phyloP scores from a whole-genome alignment of 192 early-diverging fungal genomes.

The Coemansia sp. region DNA sequence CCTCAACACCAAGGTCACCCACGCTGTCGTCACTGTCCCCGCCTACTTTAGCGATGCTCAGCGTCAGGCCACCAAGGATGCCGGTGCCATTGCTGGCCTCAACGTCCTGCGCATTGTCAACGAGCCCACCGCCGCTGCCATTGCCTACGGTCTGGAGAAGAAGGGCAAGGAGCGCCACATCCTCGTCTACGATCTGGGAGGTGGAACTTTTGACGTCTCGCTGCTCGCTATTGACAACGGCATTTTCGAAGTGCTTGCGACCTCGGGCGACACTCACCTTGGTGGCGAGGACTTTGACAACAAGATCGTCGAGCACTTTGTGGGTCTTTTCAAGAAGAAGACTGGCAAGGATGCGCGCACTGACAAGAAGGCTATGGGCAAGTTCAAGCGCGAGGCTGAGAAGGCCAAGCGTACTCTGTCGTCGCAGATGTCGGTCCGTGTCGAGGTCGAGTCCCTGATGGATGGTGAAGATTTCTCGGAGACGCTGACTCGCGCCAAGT shows the following conservation, averaged over 20 bases:
- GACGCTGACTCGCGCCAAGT: slow-evolving; percentile 89
- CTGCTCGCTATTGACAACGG: slow-evolving; percentile 97
- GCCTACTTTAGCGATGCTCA: slow-evolving; percentile 99
- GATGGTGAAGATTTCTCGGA: slow-evolving; percentile 78
- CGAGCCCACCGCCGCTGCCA: slow-evolving; percentile 99
- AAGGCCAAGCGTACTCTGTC: slow-evolving; percentile 99
- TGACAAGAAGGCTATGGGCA: slow-evolving; percentile 90
- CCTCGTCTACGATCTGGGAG: slow-evolving; percentile 97
- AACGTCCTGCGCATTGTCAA: slow-evolving; percentile 99
- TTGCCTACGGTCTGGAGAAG: slow-evolving; percentile 99
- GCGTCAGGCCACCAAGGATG: slow-evolving; percentile 99
- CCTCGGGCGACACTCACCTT: slow-evolving; percentile 98
- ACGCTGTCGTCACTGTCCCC: slow-evolving; percentile 97
- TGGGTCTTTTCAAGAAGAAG: slow-evolving; percentile 92
- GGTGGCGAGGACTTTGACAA: slow-evolving; percentile 99
- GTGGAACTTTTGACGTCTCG: slow-evolving; percentile 98
- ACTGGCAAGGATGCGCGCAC: slow-evolving; percentile 76
- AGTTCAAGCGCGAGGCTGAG: slow-evolving; percentile 99
- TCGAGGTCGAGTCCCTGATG: slow-evolving; percentile 95
- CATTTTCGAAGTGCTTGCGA: slow-evolving; percentile 98
- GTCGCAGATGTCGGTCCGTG: slow-evolving; percentile 89
- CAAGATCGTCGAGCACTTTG: slow-evolving; percentile 92
- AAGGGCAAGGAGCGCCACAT: slow-evolving; percentile 91
- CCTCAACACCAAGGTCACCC: slow-evolving; percentile 78
- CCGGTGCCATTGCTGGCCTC: slow-evolving; percentile 93